phyloP scores from a whole-genome alignment of 768 basidiomycete species.

The Serendipita vermifera region DNA sequence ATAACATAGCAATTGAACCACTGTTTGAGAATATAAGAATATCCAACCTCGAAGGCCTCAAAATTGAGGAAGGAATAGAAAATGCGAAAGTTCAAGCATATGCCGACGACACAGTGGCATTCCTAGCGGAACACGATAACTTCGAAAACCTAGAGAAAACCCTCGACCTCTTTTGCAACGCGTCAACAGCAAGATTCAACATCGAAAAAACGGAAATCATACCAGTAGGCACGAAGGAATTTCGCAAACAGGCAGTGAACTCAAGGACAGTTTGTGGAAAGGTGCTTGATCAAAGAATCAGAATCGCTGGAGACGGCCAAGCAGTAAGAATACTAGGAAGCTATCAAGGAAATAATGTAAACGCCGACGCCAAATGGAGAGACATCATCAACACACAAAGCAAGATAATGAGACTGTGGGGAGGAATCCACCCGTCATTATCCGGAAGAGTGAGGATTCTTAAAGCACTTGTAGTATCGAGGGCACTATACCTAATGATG shows the following conservation, averaged over 20 bases:
- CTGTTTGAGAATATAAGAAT: constrained; percentile 10
- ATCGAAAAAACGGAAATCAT: constrained; percentile 18
- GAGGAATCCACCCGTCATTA: neutral
- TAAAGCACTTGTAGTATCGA: neutral
- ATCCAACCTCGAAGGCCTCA: neutral
- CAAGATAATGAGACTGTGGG: neutral
- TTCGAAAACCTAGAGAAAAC: constrained; percentile 13
- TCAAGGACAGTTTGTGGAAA: neutral
- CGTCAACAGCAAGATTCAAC: constrained; percentile 20
- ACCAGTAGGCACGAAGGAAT: constrained; percentile 13
- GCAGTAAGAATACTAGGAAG: constrained; percentile 14
- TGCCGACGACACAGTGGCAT: constrained; percentile 21
- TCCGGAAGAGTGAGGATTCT: neutral
- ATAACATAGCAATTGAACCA: constrained; percentile 15
- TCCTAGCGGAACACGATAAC: constrained; percentile 16
- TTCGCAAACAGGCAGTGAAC: neutral
- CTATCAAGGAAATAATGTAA: constrained; percentile 16
- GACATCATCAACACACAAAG: constrained; percentile 13
- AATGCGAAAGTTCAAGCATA: constrained; percentile 3
- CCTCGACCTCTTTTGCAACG: constrained; percentile 18
- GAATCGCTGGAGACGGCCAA: constrained; percentile 14
- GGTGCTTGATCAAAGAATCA: neutral
- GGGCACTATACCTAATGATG: neutral
- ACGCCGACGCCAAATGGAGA: constrained; percentile 10
- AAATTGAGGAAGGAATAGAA: neutral